Conservation (phyloP, 2,329 filamentous ascomycete species). For the Clarireedia sp. region DNA sequence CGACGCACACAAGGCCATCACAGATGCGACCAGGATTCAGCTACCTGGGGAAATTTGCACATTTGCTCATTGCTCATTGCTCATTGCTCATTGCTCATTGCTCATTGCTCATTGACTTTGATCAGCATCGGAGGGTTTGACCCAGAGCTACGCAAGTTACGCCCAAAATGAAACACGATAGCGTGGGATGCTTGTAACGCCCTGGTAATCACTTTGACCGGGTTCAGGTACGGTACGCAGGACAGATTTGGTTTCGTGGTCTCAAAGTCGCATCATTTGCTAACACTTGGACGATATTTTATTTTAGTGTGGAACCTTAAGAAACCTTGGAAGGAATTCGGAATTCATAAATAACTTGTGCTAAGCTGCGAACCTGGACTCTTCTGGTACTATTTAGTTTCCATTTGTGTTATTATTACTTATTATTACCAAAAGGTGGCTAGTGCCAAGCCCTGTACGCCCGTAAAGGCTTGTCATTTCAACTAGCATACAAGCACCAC, state of each 20-base stretch:
- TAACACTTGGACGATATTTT: slow-evolving; percentile 4
- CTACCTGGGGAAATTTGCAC: slow-evolving; percentile 11
- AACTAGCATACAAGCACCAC: too few relatives aligned
- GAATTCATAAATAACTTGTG: too few relatives aligned
- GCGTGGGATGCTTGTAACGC: slow-evolving; percentile 25
- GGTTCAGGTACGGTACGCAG: slow-evolving; percentile 6
- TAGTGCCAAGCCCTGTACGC: too few relatives aligned
- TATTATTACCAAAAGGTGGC: too few relatives aligned
- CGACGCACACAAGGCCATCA: neutral
- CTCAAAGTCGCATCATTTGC: neutral
- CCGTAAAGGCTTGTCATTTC: too few relatives aligned
- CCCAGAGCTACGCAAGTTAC: slow-evolving; percentile 7
- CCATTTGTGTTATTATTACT: too few relatives aligned
- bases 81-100: slow-evolving; percentile 1
- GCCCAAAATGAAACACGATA: slow-evolving; percentile 29
- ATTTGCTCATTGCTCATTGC: slow-evolving; percentile 2
- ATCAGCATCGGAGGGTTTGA: slow-evolving; percentile 10
- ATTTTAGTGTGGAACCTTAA: neutral
- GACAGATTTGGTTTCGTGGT: neutral
- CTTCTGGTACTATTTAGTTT: too few relatives aligned
- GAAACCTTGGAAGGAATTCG: too few relatives aligned
- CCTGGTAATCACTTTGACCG: slow-evolving; percentile 7
- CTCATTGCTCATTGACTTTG: slow-evolving; percentile 3
- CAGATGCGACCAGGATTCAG: slow-evolving; percentile 3
- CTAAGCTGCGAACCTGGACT: too few relatives aligned